Evolutionary conservation across 2,329 filamentous ascomycete species (phyloP), one percentile per base, ranked within the genome.

Genomic region (Drechslerella stenobrocha): DNA sequence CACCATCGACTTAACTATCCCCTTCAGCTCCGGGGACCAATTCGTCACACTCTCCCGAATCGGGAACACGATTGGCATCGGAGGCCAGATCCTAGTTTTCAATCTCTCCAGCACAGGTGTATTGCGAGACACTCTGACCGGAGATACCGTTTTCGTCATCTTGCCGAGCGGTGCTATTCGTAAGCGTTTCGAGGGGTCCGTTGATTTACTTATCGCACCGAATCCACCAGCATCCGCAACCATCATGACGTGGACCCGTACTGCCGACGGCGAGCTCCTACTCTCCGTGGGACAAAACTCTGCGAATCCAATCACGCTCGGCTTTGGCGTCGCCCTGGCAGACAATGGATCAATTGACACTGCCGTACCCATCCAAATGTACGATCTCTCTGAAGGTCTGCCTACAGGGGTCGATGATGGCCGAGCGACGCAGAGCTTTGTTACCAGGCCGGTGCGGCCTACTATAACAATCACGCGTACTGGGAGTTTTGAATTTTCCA

Each of bases 281-380:
- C 55, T 67, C 3, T n/a, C 8, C 4, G 37, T 51, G n/a, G 51
- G 44, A 15, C 18, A 48, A 20, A 53, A 30, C 20, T 44, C 63
- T 7, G 50, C 47, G 5, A 60, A 50, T 28, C n/a, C 55, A 23
- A 44, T 59, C 15, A 60, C 44, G 7, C 51, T 67, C 22, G 55
- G 55, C 3, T 67, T 67, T 18, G 63, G 63, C 1, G 63, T 60
- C 26, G 32, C 48, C 11, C 7, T 67, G 2, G 23, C 51, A 8
- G 51, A 56, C 5, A 34, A 37, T 30, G 55, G 50, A 13, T 26
- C 45, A 13, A 67, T 67, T n/a, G 63, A 67, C 48, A 56, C 34
- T 3, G 56, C 53, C 3, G 63, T 67, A 30, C 63, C 63, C 4
- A 67, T 67, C 22, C 63, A 67, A 40, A 67, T 67, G 63, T 60